Base-by-base conservation (phyloP, 805 yeast species). In the Hanseniaspora pseudoguilliermondii region DNA sequence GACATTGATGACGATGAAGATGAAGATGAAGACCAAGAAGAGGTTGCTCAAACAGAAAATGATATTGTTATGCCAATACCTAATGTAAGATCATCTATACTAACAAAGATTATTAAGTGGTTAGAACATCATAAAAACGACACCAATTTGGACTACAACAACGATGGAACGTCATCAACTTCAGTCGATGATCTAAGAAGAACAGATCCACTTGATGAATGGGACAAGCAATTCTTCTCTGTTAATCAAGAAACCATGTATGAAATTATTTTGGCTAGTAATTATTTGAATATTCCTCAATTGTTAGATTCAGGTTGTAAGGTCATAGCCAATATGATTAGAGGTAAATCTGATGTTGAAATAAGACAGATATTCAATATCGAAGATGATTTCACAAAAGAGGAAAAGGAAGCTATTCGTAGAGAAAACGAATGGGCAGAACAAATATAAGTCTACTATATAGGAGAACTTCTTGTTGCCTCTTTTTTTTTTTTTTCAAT, bases 21-120 rank as follows among this genome's bases (percentile, higher is more conserved):
- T 71, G 85, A 76, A 71, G 44, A 77, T 71, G 85, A 80, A 55
- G 82, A 80, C 42, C 78, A 78, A 58, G 71, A 66, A 15, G 73
- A 67, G 3, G 75, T 69, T 8, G 75, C 71, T n/a, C 75, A 72
- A 6, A 81, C 76, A 47, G 79, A 76, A 44, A 86, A 81, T 55
- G 84, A 82, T 42, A 81, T 82, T 60, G 86, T 81, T 59, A 84
- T 91, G 64, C 97, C 97, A 39, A 81, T 89, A 13, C 96, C 95
- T 41, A 89, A 87, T 65, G 96, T 89, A 39, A 76, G 91, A 61
- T 84, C 95, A 10, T 82, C 84, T 18, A 95, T 91, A 21, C 75
- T 91, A 71, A 81, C 84, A 68, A 88, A 89, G 66, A 91, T 91
- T n/a, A 75, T 91, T 54, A 96, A 91, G 67, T 91, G 96, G 95